phyloP scores from a whole-genome alignment of 345 rosid species.

The Iberis pinnata region DNA sequence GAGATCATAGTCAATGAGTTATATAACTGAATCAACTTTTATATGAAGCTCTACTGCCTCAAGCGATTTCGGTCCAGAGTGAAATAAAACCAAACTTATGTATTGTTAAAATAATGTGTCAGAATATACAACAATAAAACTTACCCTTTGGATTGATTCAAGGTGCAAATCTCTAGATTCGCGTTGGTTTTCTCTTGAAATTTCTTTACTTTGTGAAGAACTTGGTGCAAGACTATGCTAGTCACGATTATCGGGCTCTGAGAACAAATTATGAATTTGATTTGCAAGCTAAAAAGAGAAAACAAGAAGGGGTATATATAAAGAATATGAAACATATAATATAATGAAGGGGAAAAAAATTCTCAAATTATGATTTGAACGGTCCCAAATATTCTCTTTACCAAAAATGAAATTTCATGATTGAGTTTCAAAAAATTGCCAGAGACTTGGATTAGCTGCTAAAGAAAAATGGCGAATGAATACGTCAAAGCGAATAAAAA shows the following conservation, averaged over 20 bases:
- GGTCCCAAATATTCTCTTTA: conserved; percentile 69
- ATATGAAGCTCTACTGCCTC: conserved; percentile 71
- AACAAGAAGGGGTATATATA: conserved; percentile 2
- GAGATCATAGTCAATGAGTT: conserved; percentile 80
- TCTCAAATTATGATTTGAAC: conserved; percentile 55
- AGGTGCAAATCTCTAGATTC: conserved; percentile 42
- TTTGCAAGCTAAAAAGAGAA: conserved; percentile 36
- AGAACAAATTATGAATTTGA: conserved; percentile 52
- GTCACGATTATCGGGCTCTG: conserved; percentile 83
- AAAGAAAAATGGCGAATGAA: not conserved
- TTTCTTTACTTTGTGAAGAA: conserved; percentile 58
- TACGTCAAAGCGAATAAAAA: not conserved
- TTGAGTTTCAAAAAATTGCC: conserved; percentile 62
- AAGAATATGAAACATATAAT: not conserved
- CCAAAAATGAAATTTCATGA: conserved; percentile 61
- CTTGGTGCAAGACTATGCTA: conserved; percentile 72
- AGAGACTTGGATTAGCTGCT: conserved; percentile 41
- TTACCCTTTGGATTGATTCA: conserved; percentile 52
- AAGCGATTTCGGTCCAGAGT: conserved; percentile 71
- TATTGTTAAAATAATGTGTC: not conserved
- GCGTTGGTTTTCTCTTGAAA: conserved; percentile 52
- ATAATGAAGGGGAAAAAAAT: conserved; percentile 21
- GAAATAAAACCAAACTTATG: conserved; percentile 44
- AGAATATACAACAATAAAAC: conserved; percentile 3
- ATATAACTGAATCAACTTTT: conserved; percentile 54